Evolutionary conservation across 331 rosid species (phyloP), one percentile per base, ranked within the genome.

Genomic region (Rosa hybrid): DNA sequence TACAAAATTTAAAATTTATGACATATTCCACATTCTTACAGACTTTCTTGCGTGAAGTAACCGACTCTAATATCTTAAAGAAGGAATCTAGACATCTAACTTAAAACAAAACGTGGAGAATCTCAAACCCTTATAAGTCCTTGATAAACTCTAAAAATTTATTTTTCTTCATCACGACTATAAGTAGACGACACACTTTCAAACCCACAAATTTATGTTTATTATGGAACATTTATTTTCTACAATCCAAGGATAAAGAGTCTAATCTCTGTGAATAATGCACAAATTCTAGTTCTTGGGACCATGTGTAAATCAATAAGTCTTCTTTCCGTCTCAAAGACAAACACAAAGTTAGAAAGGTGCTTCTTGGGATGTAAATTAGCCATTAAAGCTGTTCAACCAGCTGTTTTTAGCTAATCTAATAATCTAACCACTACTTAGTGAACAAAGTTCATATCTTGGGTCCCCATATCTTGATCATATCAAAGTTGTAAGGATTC

Each of bases 341-440:
- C 48, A 68, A 65, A 18, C 23, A 21, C 8, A 45, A 53, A 23
- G 48, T 63, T 12, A 42, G 49, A 41, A 67, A 68, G 6, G 72
- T 56, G 77, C 72, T 69, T 71, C 67, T 30, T 46, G 50, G 6
- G 63, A 68, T 51, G 71, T 38, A 68, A 68, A 4, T 7, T 13
- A 56, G 9, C 4, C 18, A 49, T 10, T 63, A 65, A 17, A 75
- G 78, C 30, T 57, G 64, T 57, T n/a, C 64, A 21, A 57, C 75
- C 77, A 79, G 78, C 78, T 75, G 53, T 56, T 46, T 8, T 60
- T 53, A 48, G 34, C 21, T 71, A 2, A 59, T 38, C 38, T 9
- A 34, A 76, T 57, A n/a, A 23, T 68, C 65, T 16, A 39, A 8
- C 74, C 34, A 77, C 80, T 62, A 4, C 45, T 60, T 4, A 50